Evolutionary conservation across 2,329 filamentous ascomycete genomes (phyloP), one percentile per base, ranked within the genome.

Genomic region (Sordariomycetes sp.): DNA sequence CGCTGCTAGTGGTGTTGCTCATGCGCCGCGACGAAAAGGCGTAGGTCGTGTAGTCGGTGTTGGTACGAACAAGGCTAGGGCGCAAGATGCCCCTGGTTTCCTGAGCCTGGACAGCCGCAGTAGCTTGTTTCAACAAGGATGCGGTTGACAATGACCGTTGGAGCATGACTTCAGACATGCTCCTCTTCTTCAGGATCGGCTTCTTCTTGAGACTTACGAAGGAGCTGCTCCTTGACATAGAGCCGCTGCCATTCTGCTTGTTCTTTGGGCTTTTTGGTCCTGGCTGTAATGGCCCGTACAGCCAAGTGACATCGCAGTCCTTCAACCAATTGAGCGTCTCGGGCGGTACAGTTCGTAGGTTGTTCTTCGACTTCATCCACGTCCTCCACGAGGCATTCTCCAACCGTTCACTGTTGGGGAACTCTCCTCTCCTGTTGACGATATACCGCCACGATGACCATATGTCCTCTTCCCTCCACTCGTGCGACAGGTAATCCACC

Each of bases 381-480:
- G 87, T 92, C 53, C 92, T 75, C 92, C 92, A 98, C 1, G 87
- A 94, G 4, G 92, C 92, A 58, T 98, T 96, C 58, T 96, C 92
- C 20, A 96, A 61, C 32, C 92, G 72, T 21, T 79, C 80, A 23
- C 82, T 75, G 55, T 95, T 90, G 46, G 76, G 79, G 44, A 93
- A 93, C 34, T 85, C 74, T 39, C 77, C 78, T 47, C 82, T 72
- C 48, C 86, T 83, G 19, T 83, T 80, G 12, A 88, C 79, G 46
- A 96, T 86, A 53, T 94, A 92, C 52, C 87, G 80, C 92, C 92
- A 96, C 2, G 90, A 95, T 6, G 85, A 82, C 88, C 88, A 96
- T 18, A 96, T 93, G 58, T 98, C 90, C 57, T 96, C 88, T 58
- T 95, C 87, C 42, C 75, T 78, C 86, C 90, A 94, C 41, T 90